Evolutionary conservation across 805 yeast species (phyloP).

Genomic region (Kluyveromyces nonfermentans): DNA sequence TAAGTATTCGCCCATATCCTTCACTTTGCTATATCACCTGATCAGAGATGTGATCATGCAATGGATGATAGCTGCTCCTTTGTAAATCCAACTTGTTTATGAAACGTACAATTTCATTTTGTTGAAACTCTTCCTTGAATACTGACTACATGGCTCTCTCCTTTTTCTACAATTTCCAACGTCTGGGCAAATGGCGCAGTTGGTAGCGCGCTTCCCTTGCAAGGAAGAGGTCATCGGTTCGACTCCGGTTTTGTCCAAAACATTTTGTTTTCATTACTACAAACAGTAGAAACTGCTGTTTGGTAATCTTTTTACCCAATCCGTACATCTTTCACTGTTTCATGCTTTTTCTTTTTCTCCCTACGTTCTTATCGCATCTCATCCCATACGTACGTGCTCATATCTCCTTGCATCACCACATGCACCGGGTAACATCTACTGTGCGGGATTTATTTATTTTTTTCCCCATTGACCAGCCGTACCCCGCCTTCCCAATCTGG

Average conservation of each 20-base stretch:
- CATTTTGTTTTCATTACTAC: conserved; percentile 11
- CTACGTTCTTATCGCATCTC: background rate
- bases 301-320: too few species aligned
- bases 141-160: too few species aligned
- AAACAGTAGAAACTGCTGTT: too few species aligned
- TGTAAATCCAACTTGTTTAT: too few species aligned
- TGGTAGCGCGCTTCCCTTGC: conserved; percentile 79
- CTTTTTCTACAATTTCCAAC: background rate
- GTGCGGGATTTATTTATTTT: background rate
- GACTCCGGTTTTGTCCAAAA: conserved; percentile 66
- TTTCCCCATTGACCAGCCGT: background rate
- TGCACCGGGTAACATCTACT: background rate
- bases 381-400: too few species aligned
- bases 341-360: background rate
- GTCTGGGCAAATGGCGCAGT: conserved; percentile 69
- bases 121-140: too few species aligned
- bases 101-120: too few species aligned
- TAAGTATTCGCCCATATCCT: too few species aligned
- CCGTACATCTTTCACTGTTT: too few species aligned
- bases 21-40: too few species aligned
- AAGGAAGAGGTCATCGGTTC: conserved; percentile 73
- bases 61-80: too few species aligned
- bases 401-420: background rate
- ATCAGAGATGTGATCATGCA: too few species aligned
- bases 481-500: background rate